Conservation (phyloP, 2,329 filamentous ascomycete species). For the Botrytis byssoidea region DNA sequence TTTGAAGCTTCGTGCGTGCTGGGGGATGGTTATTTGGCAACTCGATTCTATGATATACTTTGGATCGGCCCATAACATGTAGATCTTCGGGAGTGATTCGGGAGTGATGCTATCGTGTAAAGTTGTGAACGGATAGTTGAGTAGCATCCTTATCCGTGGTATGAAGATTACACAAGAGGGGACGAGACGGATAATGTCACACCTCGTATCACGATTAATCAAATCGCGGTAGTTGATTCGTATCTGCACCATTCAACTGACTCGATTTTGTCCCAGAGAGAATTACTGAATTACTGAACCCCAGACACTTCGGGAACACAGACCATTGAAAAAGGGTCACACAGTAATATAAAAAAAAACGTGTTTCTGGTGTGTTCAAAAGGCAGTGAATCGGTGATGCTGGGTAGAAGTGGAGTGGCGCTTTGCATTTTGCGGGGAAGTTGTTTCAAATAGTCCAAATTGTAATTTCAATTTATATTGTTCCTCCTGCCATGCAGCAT, state of each 20-base stretch:
- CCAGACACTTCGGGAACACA: neutral
- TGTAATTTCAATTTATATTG: neutral
- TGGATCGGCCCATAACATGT: neutral
- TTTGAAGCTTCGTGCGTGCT: neutral
- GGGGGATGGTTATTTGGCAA: neutral
- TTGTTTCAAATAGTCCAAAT: constrained; percentile 12
- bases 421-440: constrained; percentile 20
- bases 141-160: neutral
- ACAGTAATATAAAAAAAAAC: neutral
- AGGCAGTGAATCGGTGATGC: neutral
- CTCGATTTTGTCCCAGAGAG: neutral
- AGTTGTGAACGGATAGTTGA: neutral
- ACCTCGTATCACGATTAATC: neutral
- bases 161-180: neutral
- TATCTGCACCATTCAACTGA: neutral
- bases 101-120: neutral
- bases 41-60: neutral
- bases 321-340: neutral
- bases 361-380: neutral
- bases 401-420: constrained; percentile 13
- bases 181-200: no score
- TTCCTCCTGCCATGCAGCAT: neutral
- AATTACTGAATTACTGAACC: neutral
- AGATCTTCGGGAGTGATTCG: constrained; percentile 1
- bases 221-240: constrained; percentile 6